phyloP scores from a whole-genome alignment of 306 rosid genomes.

The Oxytropis ochrocephala region DNA sequence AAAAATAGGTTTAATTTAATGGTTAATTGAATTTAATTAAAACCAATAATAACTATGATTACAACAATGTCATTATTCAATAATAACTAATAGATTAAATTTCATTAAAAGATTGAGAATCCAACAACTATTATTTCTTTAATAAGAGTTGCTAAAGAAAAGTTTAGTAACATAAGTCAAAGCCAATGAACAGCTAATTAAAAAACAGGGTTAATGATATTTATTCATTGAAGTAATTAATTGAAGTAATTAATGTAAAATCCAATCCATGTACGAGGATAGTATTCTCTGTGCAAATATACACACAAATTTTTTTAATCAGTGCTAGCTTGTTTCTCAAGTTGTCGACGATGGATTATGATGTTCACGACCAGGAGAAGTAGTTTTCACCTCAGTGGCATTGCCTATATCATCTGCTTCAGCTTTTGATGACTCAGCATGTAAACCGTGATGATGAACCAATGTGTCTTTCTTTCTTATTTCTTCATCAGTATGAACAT shows the following conservation, averaged over 20 bases:
- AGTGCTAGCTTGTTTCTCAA: conserved; percentile 26
- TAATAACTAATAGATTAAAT: too few relatives aligned
- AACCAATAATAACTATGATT: too few relatives aligned
- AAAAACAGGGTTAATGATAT: background rate
- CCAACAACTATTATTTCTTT: too few relatives aligned
- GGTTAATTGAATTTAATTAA: too few relatives aligned
- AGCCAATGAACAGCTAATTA: too few relatives aligned
- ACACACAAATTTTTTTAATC: conserved; percentile 1
- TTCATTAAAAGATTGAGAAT: too few relatives aligned
- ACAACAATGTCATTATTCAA: too few relatives aligned
- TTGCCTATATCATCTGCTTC: background rate
- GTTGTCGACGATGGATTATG: conserved; percentile 20
- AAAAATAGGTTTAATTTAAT: too few relatives aligned
- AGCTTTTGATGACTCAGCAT: conserved; percentile 26
- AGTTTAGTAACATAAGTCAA: too few relatives aligned
- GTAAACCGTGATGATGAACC: conserved; percentile 30
- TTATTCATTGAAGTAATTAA: conserved; percentile 11
- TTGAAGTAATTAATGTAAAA: background rate
- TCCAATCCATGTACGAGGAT: background rate
- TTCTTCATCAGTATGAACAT: conserved; percentile 45
- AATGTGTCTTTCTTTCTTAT: conserved; percentile 32
- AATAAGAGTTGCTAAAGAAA: too few relatives aligned
- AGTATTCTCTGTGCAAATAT: background rate
- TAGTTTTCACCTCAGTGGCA: background rate
- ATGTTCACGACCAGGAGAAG: conserved; percentile 17